phyloP scores from a whole-genome alignment of 1,139 yeast species.

The Taphrina betulina region DNA sequence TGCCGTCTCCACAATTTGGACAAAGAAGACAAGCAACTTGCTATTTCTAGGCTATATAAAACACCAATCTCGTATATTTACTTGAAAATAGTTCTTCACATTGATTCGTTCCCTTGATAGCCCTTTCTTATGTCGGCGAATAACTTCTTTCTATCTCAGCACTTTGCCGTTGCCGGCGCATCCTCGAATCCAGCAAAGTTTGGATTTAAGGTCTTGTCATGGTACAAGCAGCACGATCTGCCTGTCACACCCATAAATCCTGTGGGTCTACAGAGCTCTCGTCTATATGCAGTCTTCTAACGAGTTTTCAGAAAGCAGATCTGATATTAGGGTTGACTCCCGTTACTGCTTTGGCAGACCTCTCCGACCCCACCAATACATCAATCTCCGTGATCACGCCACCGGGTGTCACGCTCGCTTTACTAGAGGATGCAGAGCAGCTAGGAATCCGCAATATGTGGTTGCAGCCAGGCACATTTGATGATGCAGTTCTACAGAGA shows the following conservation, averaged over 20 bases:
- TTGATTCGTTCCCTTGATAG: too few relatives aligned
- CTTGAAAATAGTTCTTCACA: too few relatives aligned
- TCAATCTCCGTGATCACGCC: conserved; percentile 64
- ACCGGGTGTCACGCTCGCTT: conserved; percentile 56
- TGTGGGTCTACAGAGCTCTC: conserved; percentile 34
- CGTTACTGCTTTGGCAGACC: conserved; percentile 27
- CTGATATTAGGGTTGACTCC: conserved; percentile 50
- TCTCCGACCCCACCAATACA: conserved; percentile 40
- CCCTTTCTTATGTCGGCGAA: conserved; percentile 25
- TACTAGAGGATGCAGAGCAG: conserved; percentile 50
- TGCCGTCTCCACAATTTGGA: too few relatives aligned
- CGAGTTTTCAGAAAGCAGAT: conserved; percentile 49
- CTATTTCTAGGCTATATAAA: too few relatives aligned
- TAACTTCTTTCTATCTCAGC: conserved; percentile 50
- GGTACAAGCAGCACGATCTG: conserved; percentile 62
- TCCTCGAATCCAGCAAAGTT: conserved; percentile 63
- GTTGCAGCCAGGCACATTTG: conserved; percentile 77
- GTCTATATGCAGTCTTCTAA: too few relatives aligned
- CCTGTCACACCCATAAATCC: conserved; percentile 67
- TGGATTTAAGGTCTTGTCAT: conserved; percentile 66
- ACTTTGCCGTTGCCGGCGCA: conserved; percentile 74
- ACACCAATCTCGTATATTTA: too few relatives aligned
- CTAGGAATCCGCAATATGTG: conserved; percentile 59
- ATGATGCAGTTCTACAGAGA: conserved; percentile 52
- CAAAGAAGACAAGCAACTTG: too few relatives aligned